phyloP scores from a whole-genome alignment of 352 stramenopile species.

The Globisporangium middletonii region DNA sequence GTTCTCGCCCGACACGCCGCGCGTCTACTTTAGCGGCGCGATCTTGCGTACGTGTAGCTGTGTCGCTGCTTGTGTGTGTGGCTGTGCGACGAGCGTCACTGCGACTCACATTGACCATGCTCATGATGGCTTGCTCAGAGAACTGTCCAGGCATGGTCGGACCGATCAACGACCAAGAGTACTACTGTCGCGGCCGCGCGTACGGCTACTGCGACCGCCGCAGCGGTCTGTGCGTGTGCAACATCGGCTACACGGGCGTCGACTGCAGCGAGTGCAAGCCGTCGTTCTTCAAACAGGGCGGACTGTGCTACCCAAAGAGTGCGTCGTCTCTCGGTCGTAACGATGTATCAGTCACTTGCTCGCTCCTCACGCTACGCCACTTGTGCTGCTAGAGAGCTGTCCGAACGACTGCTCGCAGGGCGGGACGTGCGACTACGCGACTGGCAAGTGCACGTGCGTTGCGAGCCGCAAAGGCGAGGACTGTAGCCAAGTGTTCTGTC shows the following conservation, averaged over 20 bases:
- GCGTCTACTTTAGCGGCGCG: constrained; percentile 38
- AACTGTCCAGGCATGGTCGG: constrained; percentile 82
- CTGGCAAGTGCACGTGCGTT: constrained; percentile 78
- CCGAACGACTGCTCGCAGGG: constrained; percentile 86
- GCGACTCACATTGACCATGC: constrained; percentile 7
- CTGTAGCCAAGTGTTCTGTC: constrained; percentile 67
- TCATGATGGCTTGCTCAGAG: constrained; percentile 27
- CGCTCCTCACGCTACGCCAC: neutral
- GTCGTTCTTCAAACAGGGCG: constrained; percentile 80
- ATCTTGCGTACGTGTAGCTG: constrained; percentile 28
- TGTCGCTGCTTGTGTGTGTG: constrained; percentile 14
- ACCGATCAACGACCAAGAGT: constrained; percentile 83
- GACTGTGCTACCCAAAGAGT: constrained; percentile 89
- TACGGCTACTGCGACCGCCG: constrained; percentile 94
- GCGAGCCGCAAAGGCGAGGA: constrained; percentile 66
- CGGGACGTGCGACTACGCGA: constrained; percentile 87
- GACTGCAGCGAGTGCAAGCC: constrained; percentile 86
- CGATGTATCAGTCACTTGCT: neutral
- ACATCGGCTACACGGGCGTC: constrained; percentile 89
- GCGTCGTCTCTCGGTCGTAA: constrained; percentile 8
- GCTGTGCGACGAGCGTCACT: too few relatives aligned
- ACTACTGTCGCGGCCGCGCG: constrained; percentile 88
- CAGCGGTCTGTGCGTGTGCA: constrained; percentile 92
- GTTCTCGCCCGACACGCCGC: constrained; percentile 64
- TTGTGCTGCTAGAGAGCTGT: constrained; percentile 49